Conservation (phyloP, 2,329 filamentous ascomycete species). For the Fusarium neocosmosporiellum region DNA sequence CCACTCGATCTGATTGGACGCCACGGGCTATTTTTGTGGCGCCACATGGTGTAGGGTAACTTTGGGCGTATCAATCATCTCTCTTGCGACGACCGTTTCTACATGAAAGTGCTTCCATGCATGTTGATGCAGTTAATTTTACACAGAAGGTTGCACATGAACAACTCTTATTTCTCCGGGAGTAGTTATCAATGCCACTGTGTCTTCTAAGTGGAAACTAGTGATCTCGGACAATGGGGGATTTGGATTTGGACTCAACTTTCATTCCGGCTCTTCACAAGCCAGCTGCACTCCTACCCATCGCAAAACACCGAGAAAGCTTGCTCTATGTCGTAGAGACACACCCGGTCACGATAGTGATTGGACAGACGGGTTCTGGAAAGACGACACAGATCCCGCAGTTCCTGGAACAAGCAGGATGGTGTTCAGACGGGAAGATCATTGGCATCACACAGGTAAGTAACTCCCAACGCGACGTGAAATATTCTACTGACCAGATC, state of each 20-base stretch:
- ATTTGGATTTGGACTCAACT: slow-evolving; percentile 65
- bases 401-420: slow-evolving; percentile 87
- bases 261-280: slow-evolving; percentile 89
- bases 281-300: slow-evolving; percentile 84
- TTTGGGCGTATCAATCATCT: neutral
- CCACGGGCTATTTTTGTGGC: neutral
- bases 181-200: neutral
- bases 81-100: neutral
- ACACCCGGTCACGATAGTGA: slow-evolving; percentile 84
- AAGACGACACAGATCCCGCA: slow-evolving; percentile 98
- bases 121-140: neutral
- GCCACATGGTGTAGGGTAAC: slow-evolving; percentile 27
- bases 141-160: neutral
- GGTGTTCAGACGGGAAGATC: slow-evolving; percentile 84
- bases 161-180: neutral
- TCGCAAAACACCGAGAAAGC: slow-evolving; percentile 82
- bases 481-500: slow-evolving; percentile 23
- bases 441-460: slow-evolving; percentile 91
- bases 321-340: slow-evolving; percentile 90
- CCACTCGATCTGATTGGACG: slow-evolving; percentile 28
- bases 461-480: slow-evolving; percentile 19
- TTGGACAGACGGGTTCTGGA: slow-evolving; percentile 93
- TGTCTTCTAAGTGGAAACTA: neutral
- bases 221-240: slow-evolving; percentile 56
- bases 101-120: neutral